phyloP scores from a whole-genome alignment of 1,284 basidiomycete species.

The Anthracocystis setariae region DNA sequence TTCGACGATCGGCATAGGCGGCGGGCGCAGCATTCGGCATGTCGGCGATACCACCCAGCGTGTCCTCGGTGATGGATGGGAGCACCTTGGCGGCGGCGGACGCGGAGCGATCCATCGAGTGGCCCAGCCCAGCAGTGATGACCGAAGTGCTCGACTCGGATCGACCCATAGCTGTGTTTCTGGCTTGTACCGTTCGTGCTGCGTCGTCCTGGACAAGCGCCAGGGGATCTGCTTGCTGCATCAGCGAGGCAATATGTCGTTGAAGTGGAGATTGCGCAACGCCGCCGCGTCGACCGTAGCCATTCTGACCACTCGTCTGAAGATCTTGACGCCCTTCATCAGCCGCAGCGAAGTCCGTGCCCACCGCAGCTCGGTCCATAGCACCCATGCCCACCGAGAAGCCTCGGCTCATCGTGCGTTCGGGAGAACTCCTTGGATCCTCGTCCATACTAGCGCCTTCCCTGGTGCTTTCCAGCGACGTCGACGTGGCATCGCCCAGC shows the following conservation, averaged over 20 bases:
- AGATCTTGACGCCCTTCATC: slow-evolving; percentile 36
- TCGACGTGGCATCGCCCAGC: slow-evolving; percentile 18
- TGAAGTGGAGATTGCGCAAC: slow-evolving; percentile 41
- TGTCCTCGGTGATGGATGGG: slow-evolving; percentile 37
- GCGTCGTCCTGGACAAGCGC: slow-evolving; percentile 2
- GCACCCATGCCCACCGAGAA: slow-evolving; percentile 43
- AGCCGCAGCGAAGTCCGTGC: slow-evolving; percentile 14
- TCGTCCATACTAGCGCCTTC: slow-evolving; percentile 18
- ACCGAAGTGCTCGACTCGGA: slow-evolving; percentile 18
- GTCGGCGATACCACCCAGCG: slow-evolving; percentile 32
- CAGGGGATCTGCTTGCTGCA: slow-evolving; percentile 22
- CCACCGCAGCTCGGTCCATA: slow-evolving; percentile 28
- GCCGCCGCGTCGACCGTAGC: slow-evolving; percentile 14
- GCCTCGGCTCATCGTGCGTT: slow-evolving; percentile 31
- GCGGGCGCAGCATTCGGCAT: slow-evolving; percentile 28
- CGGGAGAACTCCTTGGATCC: slow-evolving; percentile 25
- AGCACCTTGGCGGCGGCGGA: slow-evolving; percentile 8
- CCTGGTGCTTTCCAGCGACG: slow-evolving; percentile 15
- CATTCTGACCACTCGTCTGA: slow-evolving; percentile 19
- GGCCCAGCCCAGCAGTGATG: not conserved
- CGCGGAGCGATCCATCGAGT: not conserved
- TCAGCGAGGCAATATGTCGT: slow-evolving; percentile 47
- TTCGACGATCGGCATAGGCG: not conserved
- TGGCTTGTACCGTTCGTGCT: not conserved
- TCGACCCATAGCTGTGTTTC: slow-evolving; percentile 5